Evolutionary conservation across 805 yeast species (phyloP).

Genomic region (Komagataella phaffii): DNA sequence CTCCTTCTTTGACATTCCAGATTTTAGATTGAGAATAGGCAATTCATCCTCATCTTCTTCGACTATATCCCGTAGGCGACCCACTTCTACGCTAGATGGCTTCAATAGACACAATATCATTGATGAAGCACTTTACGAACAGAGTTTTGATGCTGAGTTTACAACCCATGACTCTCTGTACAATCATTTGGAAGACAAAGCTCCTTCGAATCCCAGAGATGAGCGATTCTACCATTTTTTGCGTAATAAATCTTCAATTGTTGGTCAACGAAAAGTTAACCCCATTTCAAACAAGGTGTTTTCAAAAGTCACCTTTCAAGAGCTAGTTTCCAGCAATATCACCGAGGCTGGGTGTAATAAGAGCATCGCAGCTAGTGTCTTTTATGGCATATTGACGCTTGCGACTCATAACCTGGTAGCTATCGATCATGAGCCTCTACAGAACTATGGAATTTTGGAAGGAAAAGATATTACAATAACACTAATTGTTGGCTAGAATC

Average conservation of each 20-base stretch:
- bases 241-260: neutral
- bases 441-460: neutral
- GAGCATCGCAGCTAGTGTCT: neutral
- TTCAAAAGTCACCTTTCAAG: neutral
- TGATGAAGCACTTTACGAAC: neutral
- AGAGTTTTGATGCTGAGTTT: neutral
- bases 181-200: neutral
- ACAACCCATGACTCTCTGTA: neutral
- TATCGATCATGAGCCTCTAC: neutral
- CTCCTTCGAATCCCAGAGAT: neutral
- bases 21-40: neutral
- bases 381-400: neutral
- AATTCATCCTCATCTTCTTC: neutral
- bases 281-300: neutral
- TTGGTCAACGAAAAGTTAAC: neutral
- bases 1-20: neutral
- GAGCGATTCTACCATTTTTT: neutral
- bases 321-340: neutral
- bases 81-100: neutral
- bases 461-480: neutral
- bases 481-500: neutral
- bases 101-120: neutral
- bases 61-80: neutral
- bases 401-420: neutral
- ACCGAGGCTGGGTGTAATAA: neutral